Evolutionary conservation across 2,329 filamentous ascomycete species (phyloP), one percentile per base, ranked within the genome.

Genomic region (Cladosporium halotolerans): DNA sequence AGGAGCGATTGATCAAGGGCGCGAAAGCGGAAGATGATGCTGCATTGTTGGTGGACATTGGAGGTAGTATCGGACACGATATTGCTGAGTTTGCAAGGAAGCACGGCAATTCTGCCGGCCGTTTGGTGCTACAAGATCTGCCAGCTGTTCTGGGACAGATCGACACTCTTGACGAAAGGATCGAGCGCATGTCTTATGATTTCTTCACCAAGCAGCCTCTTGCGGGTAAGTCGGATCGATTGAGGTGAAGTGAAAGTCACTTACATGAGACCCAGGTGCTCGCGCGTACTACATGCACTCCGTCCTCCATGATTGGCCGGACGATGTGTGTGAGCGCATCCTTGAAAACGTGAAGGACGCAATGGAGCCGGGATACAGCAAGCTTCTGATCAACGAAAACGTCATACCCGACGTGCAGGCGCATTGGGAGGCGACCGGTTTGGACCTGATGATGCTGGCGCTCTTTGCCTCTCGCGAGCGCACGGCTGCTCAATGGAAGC

Each of bases 391-490:
- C 36, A 55, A 61, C 44, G 63, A 66, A 43, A 55, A 57, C 11
- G 53, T 65, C 8, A 53, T 64, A 33, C 58, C 60, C 7, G 58
- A 60, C 14, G 43, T 55, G 16, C 45, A 53, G 11, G 52, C 49
- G 2, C 54, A 60, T 13, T 54, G 45, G 53, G 46, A 50, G 18
- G 16, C 45, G 11, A 56, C 60, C 7, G 54, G 46, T 10, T 56
- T 73, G 33, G 74, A 77, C 59, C 62, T 73, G 48, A 62, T 68
- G 33, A 73, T 77, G 72, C 70, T 76, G 68, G 56, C 57, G 10
- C 57, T 66, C 5, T 60, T 70, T 44, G 65, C 65, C 2, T 66
- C 67, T 1, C 61, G 63, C 49, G 72, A 76, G 58, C 63, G 72
- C 18, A 73, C 68, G 1, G 68, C 72, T 55, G 58, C 50, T n/a